Conservation (phyloP, 306 rosid species). For the Quercus dentata region DNA sequence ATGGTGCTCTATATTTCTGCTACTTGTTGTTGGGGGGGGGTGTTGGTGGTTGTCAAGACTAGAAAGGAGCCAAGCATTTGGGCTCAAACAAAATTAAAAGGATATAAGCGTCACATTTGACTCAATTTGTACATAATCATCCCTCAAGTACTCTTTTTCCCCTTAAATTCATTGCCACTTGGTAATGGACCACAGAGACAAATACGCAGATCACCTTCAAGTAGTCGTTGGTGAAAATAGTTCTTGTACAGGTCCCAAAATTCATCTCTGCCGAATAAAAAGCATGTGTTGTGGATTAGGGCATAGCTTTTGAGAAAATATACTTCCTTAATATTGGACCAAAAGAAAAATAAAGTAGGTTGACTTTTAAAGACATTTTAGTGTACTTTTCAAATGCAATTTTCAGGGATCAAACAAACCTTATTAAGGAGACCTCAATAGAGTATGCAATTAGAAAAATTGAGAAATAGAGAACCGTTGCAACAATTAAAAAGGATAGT, state of each 20-base stretch:
- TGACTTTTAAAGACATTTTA: not conserved
- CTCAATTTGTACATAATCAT: conserved; percentile 15
- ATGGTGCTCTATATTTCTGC: too few relatives aligned
- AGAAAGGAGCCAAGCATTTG: not conserved
- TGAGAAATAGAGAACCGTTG: not conserved
- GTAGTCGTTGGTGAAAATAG: conserved; percentile 59
- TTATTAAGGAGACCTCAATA: not conserved
- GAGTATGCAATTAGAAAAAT: not conserved
- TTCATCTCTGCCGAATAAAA: conserved; percentile 68
- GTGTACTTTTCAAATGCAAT: not conserved
- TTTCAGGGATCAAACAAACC: not conserved
- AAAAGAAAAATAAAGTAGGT: not conserved
- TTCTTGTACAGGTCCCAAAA: conserved; percentile 82
- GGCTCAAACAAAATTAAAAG: not conserved
- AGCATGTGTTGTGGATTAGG: not conserved
- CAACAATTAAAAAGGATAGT: not conserved
- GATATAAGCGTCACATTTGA: not conserved
- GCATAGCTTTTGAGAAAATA: not conserved
- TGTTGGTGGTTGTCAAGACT: too few relatives aligned
- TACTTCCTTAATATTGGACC: not conserved
- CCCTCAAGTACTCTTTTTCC: conserved; percentile 27
- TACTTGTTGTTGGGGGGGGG: too few relatives aligned
- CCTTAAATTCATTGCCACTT: conserved; percentile 27
- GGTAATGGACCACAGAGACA: conserved; percentile 61
- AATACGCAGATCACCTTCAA: conserved; percentile 52